phyloP scores from a whole-genome alignment of 2,329 filamentous ascomycete genomes.

The Alternaria triticimaculans region DNA sequence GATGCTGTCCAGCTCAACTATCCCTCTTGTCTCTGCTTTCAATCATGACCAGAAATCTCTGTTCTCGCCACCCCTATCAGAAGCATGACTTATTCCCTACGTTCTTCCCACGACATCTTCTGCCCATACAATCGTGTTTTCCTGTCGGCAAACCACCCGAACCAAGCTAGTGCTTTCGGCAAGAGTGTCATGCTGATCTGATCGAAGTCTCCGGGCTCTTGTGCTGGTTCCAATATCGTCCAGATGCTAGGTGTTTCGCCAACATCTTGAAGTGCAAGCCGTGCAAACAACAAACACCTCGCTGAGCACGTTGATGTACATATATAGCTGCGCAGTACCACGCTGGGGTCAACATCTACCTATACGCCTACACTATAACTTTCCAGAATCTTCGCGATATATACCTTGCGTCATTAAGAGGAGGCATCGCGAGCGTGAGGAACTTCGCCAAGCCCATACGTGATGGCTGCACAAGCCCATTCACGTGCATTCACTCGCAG shows the following conservation, averaged over 20 bases:
- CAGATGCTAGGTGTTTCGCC: not conserved
- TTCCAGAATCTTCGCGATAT: not conserved
- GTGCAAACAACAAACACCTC: not conserved
- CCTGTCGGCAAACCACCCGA: accelerated
- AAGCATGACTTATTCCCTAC: not conserved
- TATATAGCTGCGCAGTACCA: not conserved
- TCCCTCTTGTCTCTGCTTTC: not conserved
- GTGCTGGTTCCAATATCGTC: not conserved
- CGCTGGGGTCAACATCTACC: not conserved
- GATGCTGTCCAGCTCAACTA: not conserved
- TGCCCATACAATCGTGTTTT: not conserved
- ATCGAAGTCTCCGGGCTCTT: not conserved
- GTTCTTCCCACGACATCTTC: not conserved
- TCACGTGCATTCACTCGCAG: not conserved
- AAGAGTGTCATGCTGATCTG: not conserved
- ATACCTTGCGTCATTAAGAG: not conserved
- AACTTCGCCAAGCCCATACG: not conserved
- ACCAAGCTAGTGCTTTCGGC: not conserved
- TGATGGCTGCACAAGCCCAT: not conserved
- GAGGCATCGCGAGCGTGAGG: not conserved
- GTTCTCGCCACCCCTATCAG: not conserved
- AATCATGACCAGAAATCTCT: not conserved
- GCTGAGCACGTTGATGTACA: not conserved
- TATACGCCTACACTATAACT: not conserved
- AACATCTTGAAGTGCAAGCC: not conserved